Base-by-base conservation (phyloP, 2,329 filamentous ascomycete species). In the Pyricularia pennisetigena region DNA sequence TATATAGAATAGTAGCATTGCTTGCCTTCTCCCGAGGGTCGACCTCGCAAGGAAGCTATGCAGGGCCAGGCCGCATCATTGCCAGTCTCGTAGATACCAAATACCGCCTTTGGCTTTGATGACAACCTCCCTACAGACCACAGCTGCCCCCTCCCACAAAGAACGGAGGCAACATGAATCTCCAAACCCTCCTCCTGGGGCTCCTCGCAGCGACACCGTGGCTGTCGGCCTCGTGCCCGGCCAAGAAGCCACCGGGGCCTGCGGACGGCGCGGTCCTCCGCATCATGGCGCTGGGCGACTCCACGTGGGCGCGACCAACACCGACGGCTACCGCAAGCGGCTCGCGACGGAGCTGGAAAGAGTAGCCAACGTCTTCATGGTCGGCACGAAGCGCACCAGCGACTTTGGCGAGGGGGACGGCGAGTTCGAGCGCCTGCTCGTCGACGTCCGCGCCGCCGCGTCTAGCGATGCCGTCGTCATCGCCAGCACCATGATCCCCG, bases 351-450 rank as follows among this genome's bases (percentile, higher is more conserved):
- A 68, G 14, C 71, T 74, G 41, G 41, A 49, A 10, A 49, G n/a
- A 16, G 6, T n/a, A 1, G 20, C 41, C 41, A 49, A 49, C 2
- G 41, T n/a, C 16, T 49, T 16, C 41, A 49, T 49, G 41, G 20
- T 49, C 41, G 30, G 30, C 63, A 41, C n/a, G n/a, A 24, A 41
- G n/a, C 63, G 16, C 30, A 30, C 24, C 26, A 62, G 30, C 30
- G 76, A 23, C 59, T 32, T 64, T 14, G 26, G 78, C 23, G 81
- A 85, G 67, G 16, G 10, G 6, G 32, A 49, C 9, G 32, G 12
- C 9, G 14, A 6, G 16, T n/a, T 49, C 41, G 20, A 49, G 20
- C 41, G 41, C 16, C 16, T 49, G 41, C 41, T 49, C 16, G 41
- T 49, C 41, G 16, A 49, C 41, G 16, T n/a, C 3, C 41, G 41